phyloP scores from a whole-genome alignment of 306 rosid species.

The Acacia acuminata region DNA sequence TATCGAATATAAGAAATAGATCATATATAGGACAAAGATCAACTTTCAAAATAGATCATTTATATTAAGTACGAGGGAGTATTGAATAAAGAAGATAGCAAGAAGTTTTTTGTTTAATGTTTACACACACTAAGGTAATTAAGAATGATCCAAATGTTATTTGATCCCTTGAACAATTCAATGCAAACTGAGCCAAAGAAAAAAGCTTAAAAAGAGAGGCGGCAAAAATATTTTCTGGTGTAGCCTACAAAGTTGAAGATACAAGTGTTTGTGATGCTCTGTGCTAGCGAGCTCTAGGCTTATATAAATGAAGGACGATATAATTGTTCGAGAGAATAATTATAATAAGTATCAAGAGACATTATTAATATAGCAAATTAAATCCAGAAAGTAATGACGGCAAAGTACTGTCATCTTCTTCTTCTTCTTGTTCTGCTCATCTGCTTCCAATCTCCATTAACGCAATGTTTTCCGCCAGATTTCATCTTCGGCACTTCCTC shows the following conservation, averaged over 20 bases:
- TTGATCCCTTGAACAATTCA: neutral
- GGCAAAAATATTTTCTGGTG: neutral
- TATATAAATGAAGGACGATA: neutral
- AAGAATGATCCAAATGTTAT: neutral
- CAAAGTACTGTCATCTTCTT: neutral
- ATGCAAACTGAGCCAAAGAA: neutral
- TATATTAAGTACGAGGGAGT: too few species aligned
- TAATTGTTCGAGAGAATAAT: neutral
- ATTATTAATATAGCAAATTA: too few species aligned
- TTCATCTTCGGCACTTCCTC: constrained; percentile 50
- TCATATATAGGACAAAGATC: too few species aligned
- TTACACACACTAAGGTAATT: neutral
- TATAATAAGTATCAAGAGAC: neutral
- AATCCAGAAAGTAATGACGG: neutral
- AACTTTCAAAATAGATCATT: too few species aligned
- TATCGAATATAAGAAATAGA: too few species aligned
- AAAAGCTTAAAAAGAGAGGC: neutral
- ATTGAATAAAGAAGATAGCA: too few species aligned
- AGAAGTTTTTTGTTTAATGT: too few species aligned
- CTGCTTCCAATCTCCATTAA: neutral
- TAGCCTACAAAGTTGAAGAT: neutral
- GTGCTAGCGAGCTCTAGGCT: too few species aligned
- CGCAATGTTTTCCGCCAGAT: constrained; percentile 30
- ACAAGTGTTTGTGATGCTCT: neutral
- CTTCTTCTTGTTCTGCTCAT: neutral